These are phyloP conservation scores for Taiozyma sp. DNA, from an alignment of 1,139 yeast species.

Conservation along the genomic window DNA sequence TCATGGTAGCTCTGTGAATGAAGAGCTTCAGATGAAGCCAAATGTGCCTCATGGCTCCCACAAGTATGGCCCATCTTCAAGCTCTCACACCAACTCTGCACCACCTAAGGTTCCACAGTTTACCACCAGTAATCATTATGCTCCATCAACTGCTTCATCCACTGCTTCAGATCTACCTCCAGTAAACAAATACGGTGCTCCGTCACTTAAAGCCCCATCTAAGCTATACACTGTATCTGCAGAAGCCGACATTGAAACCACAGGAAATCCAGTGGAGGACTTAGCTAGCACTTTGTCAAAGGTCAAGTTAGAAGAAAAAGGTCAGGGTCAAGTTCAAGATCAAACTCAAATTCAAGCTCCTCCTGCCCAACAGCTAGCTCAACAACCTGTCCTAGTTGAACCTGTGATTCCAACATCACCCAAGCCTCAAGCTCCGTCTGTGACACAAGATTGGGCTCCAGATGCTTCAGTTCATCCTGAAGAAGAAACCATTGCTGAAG, in stretches of 20 bases:
- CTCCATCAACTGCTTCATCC: conserved; percentile 1
- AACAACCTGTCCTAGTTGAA: background rate
- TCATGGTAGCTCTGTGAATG: conserved; percentile 7
- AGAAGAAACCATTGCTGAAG: background rate
- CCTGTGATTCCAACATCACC: background rate
- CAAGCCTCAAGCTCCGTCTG: background rate
- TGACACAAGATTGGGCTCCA: background rate
- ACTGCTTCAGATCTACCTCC: background rate
- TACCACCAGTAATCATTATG: conserved; percentile 10
- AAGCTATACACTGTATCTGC: background rate
- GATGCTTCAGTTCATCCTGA: background rate
- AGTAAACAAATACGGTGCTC: background rate
- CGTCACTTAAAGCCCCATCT: background rate
- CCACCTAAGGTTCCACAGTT: background rate
- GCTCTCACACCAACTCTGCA: background rate
- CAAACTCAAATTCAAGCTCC: background rate
- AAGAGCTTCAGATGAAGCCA: conserved; percentile 2
- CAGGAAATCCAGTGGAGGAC: background rate
- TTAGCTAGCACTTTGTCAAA: background rate
- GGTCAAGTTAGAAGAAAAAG: background rate
- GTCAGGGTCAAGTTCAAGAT: background rate
- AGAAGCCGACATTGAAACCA: background rate
- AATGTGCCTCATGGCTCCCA: background rate
- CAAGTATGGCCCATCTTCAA: conserved; percentile 1
- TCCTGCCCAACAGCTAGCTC: background rate